Evolutionary conservation across 495 filamentous ascomycete species (phyloP), one percentile per base, ranked within the genome.

Genomic region (Penicillium parvum): DNA sequence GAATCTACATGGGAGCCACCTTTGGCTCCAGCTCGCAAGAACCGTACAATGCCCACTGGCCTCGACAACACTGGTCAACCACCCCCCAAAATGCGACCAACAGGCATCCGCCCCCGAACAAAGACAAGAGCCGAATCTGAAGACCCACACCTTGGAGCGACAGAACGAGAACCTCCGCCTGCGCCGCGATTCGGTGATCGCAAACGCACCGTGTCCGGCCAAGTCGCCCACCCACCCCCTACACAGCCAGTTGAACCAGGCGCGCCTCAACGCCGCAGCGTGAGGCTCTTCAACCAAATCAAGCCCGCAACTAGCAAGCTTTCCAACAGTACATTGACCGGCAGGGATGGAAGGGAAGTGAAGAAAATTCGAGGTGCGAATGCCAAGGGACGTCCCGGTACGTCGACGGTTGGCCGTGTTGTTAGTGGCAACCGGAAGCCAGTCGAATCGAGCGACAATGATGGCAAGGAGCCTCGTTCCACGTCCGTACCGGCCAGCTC

Each of bases 201-300:
- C 56, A 96, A 95, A 66, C 77, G 90, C 45, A 95, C 89, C 4
- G 75, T 91, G 11, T 91, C 90, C 20, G 90, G 90, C 2, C 85
- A 91, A 52, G 78, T 79, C 10, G 79, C 85, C 7, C 79, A 85
- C 49, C 64, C 79, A 8, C 65, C 72, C 41, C 64, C 76, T 41
- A 64, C 60, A 10, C 73, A 74, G 30, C 58, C 72, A 7, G 37
- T 43, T 30, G 85, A 90, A 53, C 82, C 83, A 27, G 77, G 79
- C 19, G 81, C 82, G 27, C 82, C 82, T 6, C 83, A 85, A 46
- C 75, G 90, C 54, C 78, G 90, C 54, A 95, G 90, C 50, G 81
- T 84, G 7, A 76, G 90, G 39, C 68, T 96, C 17, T 82, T 88
- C 49, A 84, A 86, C 45, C 81, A 73, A 66, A 82, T 78, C 45